Base-by-base conservation (phyloP, 148 eudicot species). In the Camellia granthamiana region DNA sequence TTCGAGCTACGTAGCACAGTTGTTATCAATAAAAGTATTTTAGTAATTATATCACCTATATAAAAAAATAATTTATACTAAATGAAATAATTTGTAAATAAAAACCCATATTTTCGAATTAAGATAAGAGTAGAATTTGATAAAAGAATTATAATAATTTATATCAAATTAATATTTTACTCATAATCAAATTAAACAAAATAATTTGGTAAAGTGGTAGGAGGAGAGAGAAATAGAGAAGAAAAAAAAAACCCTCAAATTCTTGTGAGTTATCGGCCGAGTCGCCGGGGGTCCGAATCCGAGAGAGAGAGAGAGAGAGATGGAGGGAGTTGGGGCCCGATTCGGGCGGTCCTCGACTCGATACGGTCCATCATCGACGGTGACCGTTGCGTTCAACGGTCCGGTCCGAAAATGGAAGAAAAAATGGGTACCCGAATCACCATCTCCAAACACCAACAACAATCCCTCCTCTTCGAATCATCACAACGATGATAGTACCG, bases 331-430 rank as follows among this genome's bases (percentile, higher is more conserved):
- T 2, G 98, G 98, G 43, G 94, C 93, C 49, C 89, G 98, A 12
- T 82, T 89, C 42, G 96, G 98, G 59, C 86, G 98, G 59, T 92
- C 98, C 61, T 90, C 98, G 3, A 90, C 87, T 44, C 87, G 96
- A 2, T 94, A 89, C 84, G 98, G 90, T 6, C 69, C 90, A 6
- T 84, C 96, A 7, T 75, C 96, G 55, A 77, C 86, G 54, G 92
- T 94, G 38, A 30, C 38, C 38, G 38, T 30, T 30, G 38, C 38
- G 3, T 92, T 94, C 78, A 94, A 80, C 47, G 97, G 98, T 1
- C 98, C 98, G 13, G 98, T 94, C 5, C 81, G 96, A 41, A 94
- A 85, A 80, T 94, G 98, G 98, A 94, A 90, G 91, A 94, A 94
- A 86, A 87, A 85, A 56, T 94, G 98, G 97, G 86, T 92, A 79